A percentile compares a stretch with the other conserved stretches of the same genome.
These are phyloP conservation scores for Citrus medica DNA, from an alignment of 345 rosid species.

Conservation along the genomic window DNA sequence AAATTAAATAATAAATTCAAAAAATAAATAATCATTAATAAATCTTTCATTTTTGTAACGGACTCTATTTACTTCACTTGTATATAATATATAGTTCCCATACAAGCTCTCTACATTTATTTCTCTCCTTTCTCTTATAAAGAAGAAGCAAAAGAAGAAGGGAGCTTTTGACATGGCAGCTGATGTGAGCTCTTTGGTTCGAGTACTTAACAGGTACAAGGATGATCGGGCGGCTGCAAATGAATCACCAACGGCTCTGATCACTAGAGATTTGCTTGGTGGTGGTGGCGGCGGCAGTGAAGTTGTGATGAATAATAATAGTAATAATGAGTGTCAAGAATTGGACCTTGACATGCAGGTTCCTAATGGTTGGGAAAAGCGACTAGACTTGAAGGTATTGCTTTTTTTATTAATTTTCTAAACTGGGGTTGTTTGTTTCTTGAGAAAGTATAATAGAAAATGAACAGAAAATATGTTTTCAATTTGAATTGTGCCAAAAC, in stretches of 20 bases:
- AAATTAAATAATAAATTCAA: neutral
- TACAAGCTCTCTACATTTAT: neutral
- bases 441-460: neutral
- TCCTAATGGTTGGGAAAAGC: conserved; percentile 87
- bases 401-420: neutral
- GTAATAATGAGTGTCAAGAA: conserved; percentile 46
- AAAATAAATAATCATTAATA: conserved; percentile 1
- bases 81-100: neutral
- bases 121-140: conserved; percentile 4
- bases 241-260: conserved; percentile 39
- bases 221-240: conserved; percentile 33
- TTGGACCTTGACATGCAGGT: conserved; percentile 88
- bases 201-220: conserved; percentile 42
- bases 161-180: conserved; percentile 42
- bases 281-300: conserved; percentile 26
- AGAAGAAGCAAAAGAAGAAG: neutral
- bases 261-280: conserved; percentile 77
- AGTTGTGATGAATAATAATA: conserved; percentile 9
- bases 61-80: conserved; percentile 1
- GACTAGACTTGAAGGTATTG: conserved; percentile 79
- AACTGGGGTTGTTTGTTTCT: conserved; percentile 16
- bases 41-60: conserved; percentile 6
- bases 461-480: neutral
- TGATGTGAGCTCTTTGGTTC: conserved; percentile 51
- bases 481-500: neutral